Base-by-base conservation (phyloP, 1,139 yeast genomes). In the Yamadazyma triangularis region DNA sequence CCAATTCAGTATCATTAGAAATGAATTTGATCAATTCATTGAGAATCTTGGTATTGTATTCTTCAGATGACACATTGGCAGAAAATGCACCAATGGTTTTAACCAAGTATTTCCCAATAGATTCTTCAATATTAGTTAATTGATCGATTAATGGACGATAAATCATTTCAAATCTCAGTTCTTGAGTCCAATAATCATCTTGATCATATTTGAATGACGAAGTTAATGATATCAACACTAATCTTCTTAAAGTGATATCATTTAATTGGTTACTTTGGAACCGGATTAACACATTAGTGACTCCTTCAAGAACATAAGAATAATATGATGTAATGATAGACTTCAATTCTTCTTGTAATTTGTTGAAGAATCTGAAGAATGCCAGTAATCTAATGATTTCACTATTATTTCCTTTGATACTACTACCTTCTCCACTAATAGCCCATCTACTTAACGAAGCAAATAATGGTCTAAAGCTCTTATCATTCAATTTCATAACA, bases 401-500 rank as follows among this genome's bases (percentile, higher is more conserved):
- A 6, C 6, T 6, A 14, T 67, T 55, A n/a, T n/a, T n/a, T 32
- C 59, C 51, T 3, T 53, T 47, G 39, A 64, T 60, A 10, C 58
- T 59, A 7, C 76, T 72, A 28, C 85, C 87, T 53, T 83, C 91
- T 33, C 88, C 95, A 40, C 77, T 80, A 44, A 85, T 73, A 3
- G 96, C 94, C 98, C 98, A 91, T 55, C 91, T 77, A n/a, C 83
- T 88, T 50, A 87, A 67, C 24, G 80, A 70, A 5, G 91, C 89
- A 61, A 93, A 89, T 48, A 87, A 62, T 15, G 98, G 98, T 51
- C 97, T 77, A 73, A 91, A 93, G 10, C 80, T 75, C 64, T 87
- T 87, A 56, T 91, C 98, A 51, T 91, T 91, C 57, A 93, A 73
- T 56, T 91, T 89, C 81, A 91, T 73, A 15, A 91, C 94, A 45